These are phyloP conservation scores for Aaosphaeria pasadenensis DNA, from an alignment of 2,329 filamentous ascomycete species.

Conservation along the genomic window DNA sequence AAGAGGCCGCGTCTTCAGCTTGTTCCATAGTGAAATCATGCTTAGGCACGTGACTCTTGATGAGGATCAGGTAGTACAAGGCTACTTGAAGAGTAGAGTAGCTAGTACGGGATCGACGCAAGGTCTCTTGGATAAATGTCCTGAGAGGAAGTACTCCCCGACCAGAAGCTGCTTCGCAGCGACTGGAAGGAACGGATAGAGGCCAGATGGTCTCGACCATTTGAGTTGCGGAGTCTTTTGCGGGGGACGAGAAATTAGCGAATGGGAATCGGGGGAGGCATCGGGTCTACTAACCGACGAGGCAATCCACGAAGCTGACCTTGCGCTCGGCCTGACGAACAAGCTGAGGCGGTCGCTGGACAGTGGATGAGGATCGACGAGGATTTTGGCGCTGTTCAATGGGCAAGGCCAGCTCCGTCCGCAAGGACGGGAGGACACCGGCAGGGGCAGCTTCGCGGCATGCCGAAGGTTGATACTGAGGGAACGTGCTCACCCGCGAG, in stretches of 20 bases:
- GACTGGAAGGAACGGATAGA: conserved; percentile 75
- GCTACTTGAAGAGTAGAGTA: conserved; percentile 97
- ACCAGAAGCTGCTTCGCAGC: conserved; percentile 62
- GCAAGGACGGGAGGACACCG: conserved; percentile 29
- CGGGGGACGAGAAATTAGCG: conserved; percentile 22
- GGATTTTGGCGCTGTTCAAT: conserved; percentile 63
- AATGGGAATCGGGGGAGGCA: conserved; percentile 31
- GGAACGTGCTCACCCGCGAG: conserved; percentile 33
- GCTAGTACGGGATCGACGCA: conserved; percentile 90
- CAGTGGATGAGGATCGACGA: conserved; percentile 54
- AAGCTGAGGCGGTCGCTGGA: conserved; percentile 65
- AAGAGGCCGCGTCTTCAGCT: conserved; percentile 65
- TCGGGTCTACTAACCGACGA: conserved; percentile 76
- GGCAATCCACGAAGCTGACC: conserved; percentile 91
- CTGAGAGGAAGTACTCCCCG: conserved; percentile 84
- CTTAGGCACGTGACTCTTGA: conserved; percentile 83
- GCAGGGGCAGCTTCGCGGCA: conserved; percentile 29
- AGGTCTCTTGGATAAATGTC: conserved; percentile 95
- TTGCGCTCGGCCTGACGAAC: conserved; percentile 88
- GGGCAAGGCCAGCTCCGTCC: conserved; percentile 47
- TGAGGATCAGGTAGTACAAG: conserved; percentile 90
- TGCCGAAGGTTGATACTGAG: conserved; percentile 38
- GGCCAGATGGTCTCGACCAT: conserved; percentile 98
- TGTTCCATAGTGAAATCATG: conserved; percentile 87
- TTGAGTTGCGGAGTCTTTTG: conserved; percentile 88